A percentile compares a stretch with the other conserved stretches of the same genome.
phyloP scores from a whole-genome alignment of 257 asterid species.

The Nicotiana attenuata region DNA sequence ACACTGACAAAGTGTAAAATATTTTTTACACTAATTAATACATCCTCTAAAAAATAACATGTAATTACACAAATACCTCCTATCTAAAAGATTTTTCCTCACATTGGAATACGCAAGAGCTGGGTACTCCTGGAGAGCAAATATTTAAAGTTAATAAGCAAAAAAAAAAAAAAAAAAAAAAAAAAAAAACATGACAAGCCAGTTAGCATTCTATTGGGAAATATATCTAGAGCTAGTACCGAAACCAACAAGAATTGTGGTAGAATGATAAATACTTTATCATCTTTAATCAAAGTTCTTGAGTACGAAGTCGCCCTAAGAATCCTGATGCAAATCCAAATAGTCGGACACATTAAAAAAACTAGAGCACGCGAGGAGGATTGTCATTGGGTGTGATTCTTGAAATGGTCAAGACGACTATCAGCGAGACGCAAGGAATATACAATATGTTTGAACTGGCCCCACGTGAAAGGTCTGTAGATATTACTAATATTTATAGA shows the following conservation, averaged over 20 bases:
- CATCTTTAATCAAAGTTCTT: no score
- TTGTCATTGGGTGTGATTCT: background rate
- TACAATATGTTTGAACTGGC: conserved; percentile 44
- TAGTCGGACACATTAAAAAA: no score
- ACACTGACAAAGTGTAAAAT: background rate
- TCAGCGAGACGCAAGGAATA: conserved; percentile 48
- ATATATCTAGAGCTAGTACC: no score
- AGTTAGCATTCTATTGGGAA: no score
- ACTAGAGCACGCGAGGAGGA: no score
- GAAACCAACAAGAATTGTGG: no score
- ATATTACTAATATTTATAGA: conserved; percentile 10
- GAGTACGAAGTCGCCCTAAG: no score
- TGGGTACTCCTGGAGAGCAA: background rate
- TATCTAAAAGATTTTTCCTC: background rate
- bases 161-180: no score
- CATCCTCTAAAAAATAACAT: background rate
- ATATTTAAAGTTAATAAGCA: background rate
- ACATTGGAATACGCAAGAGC: background rate
- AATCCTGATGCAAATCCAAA: no score
- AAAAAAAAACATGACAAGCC: no score
- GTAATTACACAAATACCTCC: background rate
- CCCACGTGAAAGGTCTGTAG: conserved; percentile 65
- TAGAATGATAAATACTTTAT: no score
- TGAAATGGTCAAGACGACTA: conserved; percentile 56
- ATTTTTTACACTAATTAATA: background rate